Conservation (phyloP, 1,284 basidiomycete genomes). For the Moesziomyces sp. region DNA sequence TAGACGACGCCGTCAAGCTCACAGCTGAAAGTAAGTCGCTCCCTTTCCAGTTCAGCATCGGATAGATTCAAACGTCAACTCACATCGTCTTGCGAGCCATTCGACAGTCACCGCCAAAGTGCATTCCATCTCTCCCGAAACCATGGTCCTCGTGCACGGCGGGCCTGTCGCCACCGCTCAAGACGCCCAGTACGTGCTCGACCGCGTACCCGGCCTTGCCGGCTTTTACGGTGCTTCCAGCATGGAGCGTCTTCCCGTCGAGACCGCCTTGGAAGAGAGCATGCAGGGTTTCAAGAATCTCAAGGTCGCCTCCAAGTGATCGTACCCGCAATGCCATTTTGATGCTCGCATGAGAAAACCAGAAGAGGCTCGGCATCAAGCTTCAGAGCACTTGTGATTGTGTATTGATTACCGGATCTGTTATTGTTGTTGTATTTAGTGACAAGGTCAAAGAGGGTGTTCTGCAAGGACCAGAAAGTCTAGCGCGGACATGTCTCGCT, state of each 20-base stretch:
- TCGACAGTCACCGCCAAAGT: constrained; percentile 30
- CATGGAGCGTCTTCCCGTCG: constrained; percentile 50
- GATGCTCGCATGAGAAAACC: no score
- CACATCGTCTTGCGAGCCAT: neutral
- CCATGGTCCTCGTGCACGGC: constrained; percentile 42
- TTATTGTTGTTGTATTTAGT: neutral
- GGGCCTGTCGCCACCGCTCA: constrained; percentile 39
- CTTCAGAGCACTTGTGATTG: neutral
- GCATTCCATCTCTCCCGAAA: constrained; percentile 29
- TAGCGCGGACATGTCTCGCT: neutral
- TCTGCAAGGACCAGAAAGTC: no score
- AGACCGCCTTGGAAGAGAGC: constrained; percentile 37
- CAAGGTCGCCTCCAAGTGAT: constrained; percentile 9
- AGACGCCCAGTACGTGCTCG: constrained; percentile 45
- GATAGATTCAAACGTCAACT: neutral
- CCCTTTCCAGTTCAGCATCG: no score
- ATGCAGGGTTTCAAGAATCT: constrained; percentile 42
- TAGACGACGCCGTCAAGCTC: constrained; percentile 40
- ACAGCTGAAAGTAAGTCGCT: constrained; percentile 31
- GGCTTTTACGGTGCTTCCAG: constrained; percentile 50
- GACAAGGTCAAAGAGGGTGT: neutral
- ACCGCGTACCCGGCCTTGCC: constrained; percentile 33
- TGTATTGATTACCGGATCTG: constrained; percentile 7
- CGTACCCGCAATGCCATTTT: no score
- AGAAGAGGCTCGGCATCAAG: neutral